Evolutionary conservation across 1,139 yeast species (phyloP).

Genomic region (Sugiyamaella japonica): DNA sequence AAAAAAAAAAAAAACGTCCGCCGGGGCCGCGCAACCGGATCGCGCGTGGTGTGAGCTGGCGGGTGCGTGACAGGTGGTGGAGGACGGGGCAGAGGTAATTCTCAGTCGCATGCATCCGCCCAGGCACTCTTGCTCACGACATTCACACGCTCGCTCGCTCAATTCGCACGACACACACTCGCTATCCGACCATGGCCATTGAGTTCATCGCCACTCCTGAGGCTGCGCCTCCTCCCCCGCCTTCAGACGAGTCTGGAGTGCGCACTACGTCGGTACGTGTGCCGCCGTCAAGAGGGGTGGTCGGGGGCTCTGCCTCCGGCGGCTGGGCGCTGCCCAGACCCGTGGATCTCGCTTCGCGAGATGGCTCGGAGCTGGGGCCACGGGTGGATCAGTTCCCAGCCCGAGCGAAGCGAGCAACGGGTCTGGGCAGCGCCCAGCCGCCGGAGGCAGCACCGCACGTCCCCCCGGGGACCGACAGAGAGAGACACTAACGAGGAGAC

Average conservation of each 20-base stretch:
- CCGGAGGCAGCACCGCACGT: constrained; percentile 2
- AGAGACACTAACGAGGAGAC: constrained; percentile 15
- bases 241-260: constrained; percentile 55
- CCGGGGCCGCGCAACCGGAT: too few relatives aligned
- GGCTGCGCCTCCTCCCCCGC: constrained; percentile 53
- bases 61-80: too few relatives aligned
- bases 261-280: constrained; percentile 52
- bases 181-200: constrained; percentile 26
- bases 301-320: background rate
- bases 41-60: too few relatives aligned
- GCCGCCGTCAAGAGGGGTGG: too few relatives aligned
- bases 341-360: background rate
- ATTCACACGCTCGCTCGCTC: background rate
- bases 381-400: too few relatives aligned
- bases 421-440: background rate
- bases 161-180: background rate
- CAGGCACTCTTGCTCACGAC: background rate
- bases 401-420: background rate
- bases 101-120: background rate
- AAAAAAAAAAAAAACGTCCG: too few relatives aligned
- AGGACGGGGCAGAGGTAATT: background rate
- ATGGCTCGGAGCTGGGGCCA: background rate
- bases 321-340: background rate
- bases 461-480: background rate
- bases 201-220: constrained; percentile 61